phyloP scores from a whole-genome alignment of 2,329 filamentous ascomycete genomes.

The Beauveria rudraprayagi region DNA sequence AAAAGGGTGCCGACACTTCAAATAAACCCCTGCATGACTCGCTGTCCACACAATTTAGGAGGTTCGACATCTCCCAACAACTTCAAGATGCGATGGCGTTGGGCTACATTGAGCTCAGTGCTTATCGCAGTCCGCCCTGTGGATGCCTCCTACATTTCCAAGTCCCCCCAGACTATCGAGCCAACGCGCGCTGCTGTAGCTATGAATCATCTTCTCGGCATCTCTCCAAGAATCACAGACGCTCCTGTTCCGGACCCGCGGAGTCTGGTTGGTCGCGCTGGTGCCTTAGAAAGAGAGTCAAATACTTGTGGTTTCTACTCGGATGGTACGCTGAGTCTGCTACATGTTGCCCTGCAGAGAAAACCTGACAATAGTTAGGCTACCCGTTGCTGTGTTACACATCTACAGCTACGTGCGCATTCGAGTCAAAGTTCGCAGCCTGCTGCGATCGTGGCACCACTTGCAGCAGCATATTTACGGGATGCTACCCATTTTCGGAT shows the following conservation, averaged over 20 bases:
- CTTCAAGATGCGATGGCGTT: neutral
- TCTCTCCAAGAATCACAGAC: constrained; percentile 5
- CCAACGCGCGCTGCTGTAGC: neutral
- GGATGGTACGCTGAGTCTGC: neutral
- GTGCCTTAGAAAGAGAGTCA: neutral
- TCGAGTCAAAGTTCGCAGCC: neutral
- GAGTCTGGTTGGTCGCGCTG: neutral
- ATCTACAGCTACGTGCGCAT: neutral
- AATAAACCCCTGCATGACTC: neutral
- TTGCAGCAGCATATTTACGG: neutral
- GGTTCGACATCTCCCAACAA: neutral
- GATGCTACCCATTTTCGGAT: neutral
- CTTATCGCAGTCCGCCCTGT: neutral
- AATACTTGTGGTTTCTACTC: constrained; percentile 7
- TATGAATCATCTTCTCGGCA: neutral
- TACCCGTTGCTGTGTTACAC: neutral
- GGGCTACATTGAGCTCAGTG: neutral
- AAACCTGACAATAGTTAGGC: neutral
- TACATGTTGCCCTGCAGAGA: neutral
- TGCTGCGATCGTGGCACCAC: neutral
- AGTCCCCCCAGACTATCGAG: neutral
- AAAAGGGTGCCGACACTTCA: too few species aligned
- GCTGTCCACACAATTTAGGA: neutral
- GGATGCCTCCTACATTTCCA: neutral
- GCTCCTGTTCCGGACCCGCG: neutral